These are phyloP conservation scores for Monosporascus sp. DNA, from an alignment of 2,329 filamentous ascomycete genomes.

Conservation along the genomic window DNA sequence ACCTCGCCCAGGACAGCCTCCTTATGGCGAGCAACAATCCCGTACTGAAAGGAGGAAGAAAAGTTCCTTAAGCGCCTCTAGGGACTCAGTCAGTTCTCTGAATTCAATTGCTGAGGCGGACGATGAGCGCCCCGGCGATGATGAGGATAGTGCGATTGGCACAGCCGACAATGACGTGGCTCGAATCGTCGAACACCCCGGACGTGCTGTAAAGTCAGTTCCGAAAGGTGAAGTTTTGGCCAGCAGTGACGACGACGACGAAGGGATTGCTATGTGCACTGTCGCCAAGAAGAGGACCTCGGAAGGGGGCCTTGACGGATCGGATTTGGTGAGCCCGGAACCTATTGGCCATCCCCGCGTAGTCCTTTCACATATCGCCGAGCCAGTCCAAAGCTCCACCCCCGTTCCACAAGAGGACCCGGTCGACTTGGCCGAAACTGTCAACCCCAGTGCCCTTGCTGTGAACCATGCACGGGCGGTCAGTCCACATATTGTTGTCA, in stretches of 20 bases:
- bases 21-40: not conserved
- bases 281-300: slow-evolving; percentile 1
- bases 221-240: slow-evolving; percentile 2
- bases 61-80: slow-evolving; percentile 1
- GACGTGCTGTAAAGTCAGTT: slow-evolving; percentile 8
- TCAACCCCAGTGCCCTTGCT: not conserved
- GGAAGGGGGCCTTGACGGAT: not conserved
- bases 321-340: not conserved
- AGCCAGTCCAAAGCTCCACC: not conserved
- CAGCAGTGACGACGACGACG: slow-evolving; percentile 14
- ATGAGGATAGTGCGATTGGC: not conserved
- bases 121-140: slow-evolving; percentile 5
- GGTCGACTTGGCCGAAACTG: not conserved
- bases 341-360: not conserved
- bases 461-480: slow-evolving; percentile 1
- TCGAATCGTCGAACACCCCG: slow-evolving; percentile 9
- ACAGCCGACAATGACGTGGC: not conserved
- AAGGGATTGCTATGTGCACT: slow-evolving; percentile 21
- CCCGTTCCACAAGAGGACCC: not conserved
- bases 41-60: not conserved
- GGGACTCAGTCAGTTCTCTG: slow-evolving; percentile 12
- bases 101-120: slow-evolving; percentile 20
- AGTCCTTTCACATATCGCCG: not conserved
- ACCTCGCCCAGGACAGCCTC: not conserved
- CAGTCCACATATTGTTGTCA: slow-evolving; percentile 1